Percentiles rank a stretch among this genome's conserved stretches.
Conservation (phyloP, 2,329 filamentous ascomycete genomes). For the Aspergillus latus region DNA sequence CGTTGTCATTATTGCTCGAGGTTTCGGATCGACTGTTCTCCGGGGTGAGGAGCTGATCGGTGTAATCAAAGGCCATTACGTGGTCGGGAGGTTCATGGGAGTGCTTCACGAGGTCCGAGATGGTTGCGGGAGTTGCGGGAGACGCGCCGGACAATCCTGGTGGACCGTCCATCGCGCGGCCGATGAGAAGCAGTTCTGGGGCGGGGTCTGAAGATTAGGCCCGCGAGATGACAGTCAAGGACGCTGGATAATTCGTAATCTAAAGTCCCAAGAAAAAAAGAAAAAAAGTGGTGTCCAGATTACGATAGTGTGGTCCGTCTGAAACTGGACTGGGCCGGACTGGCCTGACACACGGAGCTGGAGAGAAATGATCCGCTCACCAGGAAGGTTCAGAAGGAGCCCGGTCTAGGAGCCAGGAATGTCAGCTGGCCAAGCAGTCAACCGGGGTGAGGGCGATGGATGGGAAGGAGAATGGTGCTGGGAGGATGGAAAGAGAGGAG, state of each 20-base stretch:
- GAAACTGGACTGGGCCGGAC: background rate
- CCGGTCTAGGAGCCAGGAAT: background rate
- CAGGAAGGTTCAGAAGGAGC: background rate
- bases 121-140: conserved; percentile 31
- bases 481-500: conserved; percentile 8
- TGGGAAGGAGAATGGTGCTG: background rate
- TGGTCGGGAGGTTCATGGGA: conserved; percentile 30
- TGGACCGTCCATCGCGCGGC: conserved; percentile 30
- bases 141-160: conserved; percentile 32
- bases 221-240: background rate
- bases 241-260: background rate
- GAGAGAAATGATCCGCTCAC: conserved; percentile 13
- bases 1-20: conserved; percentile 42
- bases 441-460: background rate
- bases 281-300: background rate
- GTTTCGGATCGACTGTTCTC: conserved; percentile 47
- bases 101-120: conserved; percentile 28
- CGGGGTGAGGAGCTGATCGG: conserved; percentile 43
- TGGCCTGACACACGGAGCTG: background rate
- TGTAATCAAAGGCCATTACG: conserved; percentile 35
- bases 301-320: conserved; percentile 8
- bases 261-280: background rate
- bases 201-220: background rate
- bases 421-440: background rate
- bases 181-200: conserved; percentile 5